A percentile compares a stretch with the other conserved stretches of the same genome.
Conservation (phyloP, 352 stramenopile species). For the Achlya hypogyna region DNA sequence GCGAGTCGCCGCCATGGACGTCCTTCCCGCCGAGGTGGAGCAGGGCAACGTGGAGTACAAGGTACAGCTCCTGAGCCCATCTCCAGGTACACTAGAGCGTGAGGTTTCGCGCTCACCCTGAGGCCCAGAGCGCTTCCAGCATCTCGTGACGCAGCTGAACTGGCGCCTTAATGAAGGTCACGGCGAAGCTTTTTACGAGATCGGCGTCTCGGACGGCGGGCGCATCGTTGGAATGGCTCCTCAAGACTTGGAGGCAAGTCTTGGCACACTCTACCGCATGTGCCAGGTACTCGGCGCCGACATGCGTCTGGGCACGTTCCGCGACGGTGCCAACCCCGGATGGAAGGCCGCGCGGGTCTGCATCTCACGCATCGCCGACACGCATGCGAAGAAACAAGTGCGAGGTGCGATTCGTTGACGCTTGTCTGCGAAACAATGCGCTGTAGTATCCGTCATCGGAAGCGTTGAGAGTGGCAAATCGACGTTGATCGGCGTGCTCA, state of each 20-base stretch:
- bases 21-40: slow-evolving; percentile 69
- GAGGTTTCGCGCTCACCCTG: background rate
- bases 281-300: slow-evolving; percentile 59
- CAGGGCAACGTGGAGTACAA: slow-evolving; percentile 90
- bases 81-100: slow-evolving; percentile 26
- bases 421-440: background rate
- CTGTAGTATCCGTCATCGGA: slow-evolving; percentile 71
- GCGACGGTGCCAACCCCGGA: slow-evolving; percentile 27
- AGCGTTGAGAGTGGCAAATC: slow-evolving; percentile 84
- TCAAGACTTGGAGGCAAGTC: slow-evolving; percentile 54
- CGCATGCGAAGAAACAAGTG: slow-evolving; percentile 46
- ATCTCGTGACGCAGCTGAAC: slow-evolving; percentile 86
- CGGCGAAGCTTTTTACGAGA: slow-evolving; percentile 76
- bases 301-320: slow-evolving; percentile 53
- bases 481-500: slow-evolving; percentile 84
- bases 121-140: slow-evolving; percentile 53
- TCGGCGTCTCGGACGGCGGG: slow-evolving; percentile 82
- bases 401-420: slow-evolving; percentile 28
- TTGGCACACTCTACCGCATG: slow-evolving; percentile 65
- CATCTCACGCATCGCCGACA: slow-evolving; percentile 40
- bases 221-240: slow-evolving; percentile 54
- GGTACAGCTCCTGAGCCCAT: slow-evolving; percentile 68
- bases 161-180: slow-evolving; percentile 86
- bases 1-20: background rate
- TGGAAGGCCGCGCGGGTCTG: slow-evolving; percentile 41